Evolutionary conservation across 2,329 filamentous ascomycete species (phyloP).

Genomic region (Harringtonia aguacate): DNA sequence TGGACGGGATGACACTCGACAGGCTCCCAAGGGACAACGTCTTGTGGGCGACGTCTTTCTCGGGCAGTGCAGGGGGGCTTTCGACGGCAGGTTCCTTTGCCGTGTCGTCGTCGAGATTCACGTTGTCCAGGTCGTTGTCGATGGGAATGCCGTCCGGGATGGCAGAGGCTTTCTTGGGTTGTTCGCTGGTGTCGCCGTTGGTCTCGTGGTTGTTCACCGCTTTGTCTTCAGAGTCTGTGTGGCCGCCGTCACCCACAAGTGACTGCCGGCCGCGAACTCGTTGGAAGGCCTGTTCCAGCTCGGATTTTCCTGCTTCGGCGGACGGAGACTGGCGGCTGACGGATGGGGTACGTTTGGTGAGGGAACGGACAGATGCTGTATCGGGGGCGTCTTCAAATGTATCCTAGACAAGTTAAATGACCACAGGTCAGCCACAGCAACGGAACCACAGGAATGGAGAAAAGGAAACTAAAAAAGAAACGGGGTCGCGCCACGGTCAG

Average conservation of each 20-base stretch:
- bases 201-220: not conserved
- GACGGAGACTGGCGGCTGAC: conserved; percentile 8
- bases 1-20: conserved; percentile 58
- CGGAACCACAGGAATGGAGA: not conserved
- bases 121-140: conserved; percentile 39
- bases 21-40: conserved; percentile 58
- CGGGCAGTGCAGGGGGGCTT: not conserved
- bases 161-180: conserved; percentile 16
- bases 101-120: conserved; percentile 55
- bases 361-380: conserved; percentile 51
- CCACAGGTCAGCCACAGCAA: conserved; percentile 4
- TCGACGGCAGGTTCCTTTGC: conserved; percentile 11
- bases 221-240: conserved; percentile 10
- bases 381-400: conserved; percentile 77
- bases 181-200: not conserved
- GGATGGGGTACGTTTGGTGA: conserved; percentile 40
- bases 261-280: not conserved
- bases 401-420: conserved; percentile 39
- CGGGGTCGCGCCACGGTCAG: too few species aligned
- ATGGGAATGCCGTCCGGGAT: conserved; percentile 31
- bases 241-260: not conserved
- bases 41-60: conserved; percentile 27
- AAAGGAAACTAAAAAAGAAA: not conserved
- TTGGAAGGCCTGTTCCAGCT: conserved; percentile 16
- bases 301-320: conserved; percentile 14